phyloP scores from a whole-genome alignment of 176 grass and related monocot species.

The Tuctoria greenei region DNA sequence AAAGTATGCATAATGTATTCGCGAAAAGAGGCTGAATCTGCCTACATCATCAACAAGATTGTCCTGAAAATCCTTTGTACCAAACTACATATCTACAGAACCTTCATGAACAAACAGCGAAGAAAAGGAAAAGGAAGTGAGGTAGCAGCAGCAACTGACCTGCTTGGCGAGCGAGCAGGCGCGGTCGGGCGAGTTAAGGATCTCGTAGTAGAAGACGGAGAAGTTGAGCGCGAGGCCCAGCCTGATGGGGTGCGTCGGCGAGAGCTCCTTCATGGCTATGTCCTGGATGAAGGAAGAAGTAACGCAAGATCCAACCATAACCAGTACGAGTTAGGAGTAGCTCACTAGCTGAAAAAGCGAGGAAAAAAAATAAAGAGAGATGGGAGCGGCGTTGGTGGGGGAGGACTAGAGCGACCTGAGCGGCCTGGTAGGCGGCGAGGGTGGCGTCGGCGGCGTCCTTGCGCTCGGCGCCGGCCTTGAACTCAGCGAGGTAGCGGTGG shows the following conservation, averaged over 20 bases:
- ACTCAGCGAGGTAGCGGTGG: slow-evolving; percentile 94
- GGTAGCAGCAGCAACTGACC: slow-evolving; percentile 35
- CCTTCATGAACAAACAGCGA: background rate
- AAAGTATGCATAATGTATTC: background rate
- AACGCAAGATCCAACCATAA: slow-evolving; percentile 30
- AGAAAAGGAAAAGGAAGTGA: background rate
- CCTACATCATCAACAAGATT: background rate
- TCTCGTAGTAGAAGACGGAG: slow-evolving; percentile 99
- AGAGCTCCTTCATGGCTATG: slow-evolving; percentile 70
- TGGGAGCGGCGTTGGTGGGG: background rate
- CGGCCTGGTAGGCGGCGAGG: slow-evolving; percentile 76
- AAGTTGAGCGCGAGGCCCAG: slow-evolving; percentile 94
- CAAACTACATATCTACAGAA: slow-evolving; percentile 23
- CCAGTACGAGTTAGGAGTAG: background rate
- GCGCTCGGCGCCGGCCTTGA: slow-evolving; percentile 73
- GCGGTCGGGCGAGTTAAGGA: slow-evolving; percentile 95
- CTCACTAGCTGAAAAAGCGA: background rate
- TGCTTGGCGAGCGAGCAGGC: slow-evolving; percentile 94
- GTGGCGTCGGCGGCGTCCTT: slow-evolving; percentile 87
- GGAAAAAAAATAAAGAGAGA: background rate
- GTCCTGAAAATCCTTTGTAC: background rate
- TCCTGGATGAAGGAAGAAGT: slow-evolving; percentile 49
- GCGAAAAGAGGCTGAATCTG: slow-evolving; percentile 12
- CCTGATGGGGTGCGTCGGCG: slow-evolving; percentile 95
- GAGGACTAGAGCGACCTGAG: slow-evolving; percentile 59